These are phyloP conservation scores for Taiwanofungus camphoratus DNA, from an alignment of 1,284 basidiomycete species.

Conservation along the genomic window DNA sequence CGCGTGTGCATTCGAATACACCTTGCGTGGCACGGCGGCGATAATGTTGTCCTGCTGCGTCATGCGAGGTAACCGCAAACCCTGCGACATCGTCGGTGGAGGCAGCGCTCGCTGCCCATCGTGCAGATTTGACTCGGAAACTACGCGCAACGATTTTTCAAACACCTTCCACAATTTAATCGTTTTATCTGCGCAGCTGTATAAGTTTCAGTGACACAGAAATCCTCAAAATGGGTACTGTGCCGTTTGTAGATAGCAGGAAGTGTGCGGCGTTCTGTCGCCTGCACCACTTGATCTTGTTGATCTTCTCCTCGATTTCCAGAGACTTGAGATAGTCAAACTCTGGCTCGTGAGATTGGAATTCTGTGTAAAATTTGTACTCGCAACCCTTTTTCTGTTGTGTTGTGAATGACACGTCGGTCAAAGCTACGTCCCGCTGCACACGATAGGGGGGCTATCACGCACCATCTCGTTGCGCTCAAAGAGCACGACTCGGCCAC, in stretches of 20 bases:
- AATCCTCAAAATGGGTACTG: constrained; percentile 19
- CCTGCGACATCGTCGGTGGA: constrained; percentile 47
- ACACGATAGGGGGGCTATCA: constrained; percentile 21
- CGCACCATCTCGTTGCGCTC: constrained; percentile 96
- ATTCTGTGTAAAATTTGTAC: constrained; percentile 99
- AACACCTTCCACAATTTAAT: constrained; percentile 99
- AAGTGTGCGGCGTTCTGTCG: constrained; percentile 98
- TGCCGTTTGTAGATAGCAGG: constrained; percentile 94
- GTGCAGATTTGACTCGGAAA: constrained; percentile 94
- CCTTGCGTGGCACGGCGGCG: constrained; percentile 96
- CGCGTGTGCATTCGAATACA: constrained; percentile 98
- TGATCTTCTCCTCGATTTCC: constrained; percentile 99
- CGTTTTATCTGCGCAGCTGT: constrained; percentile 79
- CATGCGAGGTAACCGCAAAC: constrained; percentile 85
- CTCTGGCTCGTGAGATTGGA: constrained; percentile 99
- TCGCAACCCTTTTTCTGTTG: constrained; percentile 97
- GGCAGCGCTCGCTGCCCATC: constrained; percentile 69
- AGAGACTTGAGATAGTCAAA: constrained; percentile 99
- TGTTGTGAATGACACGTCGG: constrained; percentile 8
- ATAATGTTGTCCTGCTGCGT: constrained; percentile 96
- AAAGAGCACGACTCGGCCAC: constrained; percentile 96
- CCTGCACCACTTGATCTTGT: constrained; percentile 99
- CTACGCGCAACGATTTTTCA: constrained; percentile 94
- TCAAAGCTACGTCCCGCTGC: constrained; percentile 1
- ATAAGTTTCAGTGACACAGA: not conserved